Evolutionary conservation across 78 protist genomes (phyloP).

Genomic region (Tieghemostelium lacteum): DNA sequence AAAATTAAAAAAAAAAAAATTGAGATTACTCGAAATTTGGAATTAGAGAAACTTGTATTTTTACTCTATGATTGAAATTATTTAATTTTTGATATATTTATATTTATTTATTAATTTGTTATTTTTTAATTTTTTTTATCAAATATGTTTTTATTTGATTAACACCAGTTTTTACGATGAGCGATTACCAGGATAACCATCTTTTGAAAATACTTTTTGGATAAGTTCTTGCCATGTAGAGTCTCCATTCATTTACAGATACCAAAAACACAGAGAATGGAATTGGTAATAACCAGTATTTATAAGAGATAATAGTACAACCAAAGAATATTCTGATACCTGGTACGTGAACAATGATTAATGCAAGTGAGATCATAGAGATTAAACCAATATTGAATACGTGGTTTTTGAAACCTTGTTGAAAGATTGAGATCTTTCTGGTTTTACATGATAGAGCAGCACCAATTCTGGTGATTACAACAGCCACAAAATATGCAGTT

Average conservation of each 20-base stretch:
- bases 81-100: too few species aligned
- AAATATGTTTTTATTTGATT: too few species aligned
- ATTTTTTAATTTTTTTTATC: too few species aligned
- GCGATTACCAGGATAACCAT: conserved; percentile 16
- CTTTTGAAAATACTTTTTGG: conserved; percentile 5
- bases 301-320: conserved; percentile 71
- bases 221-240: conserved; percentile 73
- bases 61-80: too few species aligned
- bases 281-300: conserved; percentile 90
- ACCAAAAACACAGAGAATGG: conserved; percentile 92
- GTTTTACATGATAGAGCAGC: conserved; percentile 93
- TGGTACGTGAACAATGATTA: conserved; percentile 85
- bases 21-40: too few species aligned
- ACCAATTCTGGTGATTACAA: conserved; percentile 89
- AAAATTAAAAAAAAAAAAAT: too few species aligned
- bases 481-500: conserved; percentile 89
- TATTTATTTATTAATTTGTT: too few species aligned
- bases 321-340: conserved; percentile 75
- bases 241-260: conserved; percentile 86
- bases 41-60: too few species aligned
- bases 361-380: conserved; percentile 83
- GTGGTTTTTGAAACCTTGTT: conserved; percentile 85
- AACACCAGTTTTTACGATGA: too few species aligned
- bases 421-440: conserved; percentile 87
- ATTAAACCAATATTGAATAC: conserved; percentile 86